Conservation (phyloP, 2,329 filamentous ascomycete genomes). For the Sporothrix brasiliensis region DNA sequence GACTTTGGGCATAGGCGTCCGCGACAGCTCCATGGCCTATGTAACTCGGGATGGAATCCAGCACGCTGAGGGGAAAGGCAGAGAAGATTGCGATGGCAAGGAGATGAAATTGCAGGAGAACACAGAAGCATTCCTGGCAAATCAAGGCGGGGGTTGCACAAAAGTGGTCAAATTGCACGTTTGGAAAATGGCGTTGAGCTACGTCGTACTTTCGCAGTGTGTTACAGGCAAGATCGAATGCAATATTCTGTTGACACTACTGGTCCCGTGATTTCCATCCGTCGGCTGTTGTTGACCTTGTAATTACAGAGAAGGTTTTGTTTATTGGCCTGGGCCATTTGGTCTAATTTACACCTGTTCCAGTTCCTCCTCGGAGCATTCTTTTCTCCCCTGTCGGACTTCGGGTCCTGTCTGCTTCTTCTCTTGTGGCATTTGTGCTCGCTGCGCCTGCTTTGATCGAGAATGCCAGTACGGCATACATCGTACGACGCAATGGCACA, state of each 20-base stretch:
- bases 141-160: conserved; percentile 20
- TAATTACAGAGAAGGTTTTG: background rate
- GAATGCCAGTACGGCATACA: background rate
- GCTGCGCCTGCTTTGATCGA: background rate
- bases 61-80: background rate
- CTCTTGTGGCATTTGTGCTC: background rate
- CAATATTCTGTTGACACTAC: background rate
- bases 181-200: conserved; percentile 1
- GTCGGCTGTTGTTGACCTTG: background rate
- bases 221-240: background rate
- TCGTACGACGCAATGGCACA: background rate
- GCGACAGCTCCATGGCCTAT: background rate
- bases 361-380: background rate
- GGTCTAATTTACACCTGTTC: background rate
- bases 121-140: conserved; percentile 19
- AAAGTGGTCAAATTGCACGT: background rate
- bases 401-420: conserved; percentile 10
- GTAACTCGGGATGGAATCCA: background rate
- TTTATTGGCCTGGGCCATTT: conserved; percentile 1
- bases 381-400: background rate
- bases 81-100: background rate
- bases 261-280: conserved; percentile 10
- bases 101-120: conserved; percentile 6
- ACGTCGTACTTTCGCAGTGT: background rate
- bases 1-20: background rate